Conservation (phyloP, 768 basidiomycete genomes). For the Phanerodontia chrysosporium region DNA sequence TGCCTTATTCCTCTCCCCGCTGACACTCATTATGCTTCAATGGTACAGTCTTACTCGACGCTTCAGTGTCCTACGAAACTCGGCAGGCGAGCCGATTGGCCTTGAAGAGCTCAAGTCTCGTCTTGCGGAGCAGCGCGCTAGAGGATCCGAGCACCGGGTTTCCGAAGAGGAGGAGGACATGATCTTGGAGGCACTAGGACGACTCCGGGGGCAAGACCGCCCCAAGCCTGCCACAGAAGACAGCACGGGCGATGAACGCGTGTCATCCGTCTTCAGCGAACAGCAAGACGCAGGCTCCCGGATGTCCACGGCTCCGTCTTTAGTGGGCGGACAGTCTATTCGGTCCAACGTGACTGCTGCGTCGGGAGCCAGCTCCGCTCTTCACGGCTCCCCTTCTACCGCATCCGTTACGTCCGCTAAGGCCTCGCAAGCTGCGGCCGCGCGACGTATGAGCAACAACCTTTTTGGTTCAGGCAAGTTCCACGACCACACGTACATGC, state of each 20-base stretch:
- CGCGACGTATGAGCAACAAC: conserved; percentile 82
- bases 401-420: conserved; percentile 31
- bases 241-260: conserved; percentile 2
- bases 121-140: conserved; percentile 72
- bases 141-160: conserved; percentile 63
- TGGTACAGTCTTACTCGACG: conserved; percentile 68
- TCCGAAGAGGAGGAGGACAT: conserved; percentile 84
- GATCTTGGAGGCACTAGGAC: conserved; percentile 69
- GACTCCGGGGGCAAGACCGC: conserved; percentile 36
- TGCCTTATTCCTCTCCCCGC: conserved; percentile 11
- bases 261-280: conserved; percentile 8
- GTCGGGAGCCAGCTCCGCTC: conserved; percentile 29
- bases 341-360: conserved; percentile 25
- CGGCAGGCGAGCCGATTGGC: conserved; percentile 60
- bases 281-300: conserved; percentile 8
- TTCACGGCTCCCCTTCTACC: conserved; percentile 20
- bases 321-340: conserved; percentile 19
- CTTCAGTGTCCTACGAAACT: conserved; percentile 72
- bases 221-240: conserved; percentile 6
- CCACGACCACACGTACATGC: conserved; percentile 69
- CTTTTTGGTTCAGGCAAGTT: conserved; percentile 80
- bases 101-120: conserved; percentile 61
- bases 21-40: conserved; percentile 17
- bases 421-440: conserved; percentile 37
- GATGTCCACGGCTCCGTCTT: conserved; percentile 10